phyloP scores from a whole-genome alignment of 352 stramenopile species.

The Globisporangium nodosum region DNA sequence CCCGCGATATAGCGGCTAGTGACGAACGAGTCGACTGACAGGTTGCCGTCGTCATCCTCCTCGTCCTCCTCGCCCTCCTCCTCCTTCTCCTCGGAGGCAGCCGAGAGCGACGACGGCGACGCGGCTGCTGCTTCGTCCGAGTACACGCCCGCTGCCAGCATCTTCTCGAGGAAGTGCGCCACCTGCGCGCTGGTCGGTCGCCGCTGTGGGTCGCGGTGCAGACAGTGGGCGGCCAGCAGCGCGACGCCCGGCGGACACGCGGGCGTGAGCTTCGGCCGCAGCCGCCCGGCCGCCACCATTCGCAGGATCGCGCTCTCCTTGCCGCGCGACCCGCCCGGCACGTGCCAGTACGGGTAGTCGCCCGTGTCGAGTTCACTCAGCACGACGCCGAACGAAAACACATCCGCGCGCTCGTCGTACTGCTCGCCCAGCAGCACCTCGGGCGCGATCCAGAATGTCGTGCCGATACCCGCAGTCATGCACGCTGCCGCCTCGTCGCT shows the following conservation, averaged over 20 bases:
- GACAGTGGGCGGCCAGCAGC: slow-evolving; percentile 39
- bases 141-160: slow-evolving; percentile 9
- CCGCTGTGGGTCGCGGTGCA: slow-evolving; percentile 42
- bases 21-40: neutral
- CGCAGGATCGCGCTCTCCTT: slow-evolving; percentile 56
- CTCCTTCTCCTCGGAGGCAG: neutral
- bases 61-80: neutral
- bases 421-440: slow-evolving; percentile 55
- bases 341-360: slow-evolving; percentile 60
- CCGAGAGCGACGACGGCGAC: neutral
- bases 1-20: too few relatives aligned
- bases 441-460: slow-evolving; percentile 66
- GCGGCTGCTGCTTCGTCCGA: too few relatives aligned
- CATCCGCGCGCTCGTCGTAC: slow-evolving; percentile 52
- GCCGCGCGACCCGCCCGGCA: slow-evolving; percentile 35
- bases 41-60: too few relatives aligned
- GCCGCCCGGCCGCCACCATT: slow-evolving; percentile 46
- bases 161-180: slow-evolving; percentile 46
- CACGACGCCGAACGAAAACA: slow-evolving; percentile 52
- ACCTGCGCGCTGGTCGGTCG: slow-evolving; percentile 51
- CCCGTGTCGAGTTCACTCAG: slow-evolving; percentile 50
- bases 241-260: slow-evolving; percentile 34
- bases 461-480: slow-evolving; percentile 67
- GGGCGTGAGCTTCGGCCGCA: slow-evolving; percentile 49
- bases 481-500: slow-evolving; percentile 42